Base-by-base conservation (phyloP, 2,329 filamentous ascomycete genomes). In the Ceratocystis colombiana region DNA sequence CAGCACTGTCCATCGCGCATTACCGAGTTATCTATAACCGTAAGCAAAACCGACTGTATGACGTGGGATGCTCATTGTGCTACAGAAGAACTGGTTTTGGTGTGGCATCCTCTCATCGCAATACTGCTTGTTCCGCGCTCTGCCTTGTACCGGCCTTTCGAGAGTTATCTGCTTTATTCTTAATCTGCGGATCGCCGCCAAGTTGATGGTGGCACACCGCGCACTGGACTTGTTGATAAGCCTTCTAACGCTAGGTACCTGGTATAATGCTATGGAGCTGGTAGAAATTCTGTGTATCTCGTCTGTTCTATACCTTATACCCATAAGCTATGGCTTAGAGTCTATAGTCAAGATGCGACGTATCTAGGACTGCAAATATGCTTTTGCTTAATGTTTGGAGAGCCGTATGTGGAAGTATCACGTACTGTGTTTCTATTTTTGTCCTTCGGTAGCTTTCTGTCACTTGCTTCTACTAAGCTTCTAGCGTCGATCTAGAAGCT, bases 1-100 rank as follows among this genome's bases (percentile, higher is more conserved):
- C 12, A 57, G 53, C 53, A 57, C 53, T 57, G 53, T 20, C 53
- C 53, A 57, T 57, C 53, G 53, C 28, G 53, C 53, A 57, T 57
- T 33, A 2, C 55, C 55, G 55, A 59, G 25, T 8, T 33, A n/a
- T 1, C 55, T 37, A 10, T n/a, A 33, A 8, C 3, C 17, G 7
- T 2, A n/a, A 37, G 15, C 7, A 15, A 7, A n/a, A 8, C 48
- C 3, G 7, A 15, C 20, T 50, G n/a, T 33, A 6, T 33, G 30
- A 7, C 6, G 30, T 22, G 46, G n/a, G n/a, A 22, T n/a, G 20
- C 3, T 22, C 46, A 2, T 5, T 41, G 37, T 41, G 10, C 37
- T 41, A 41, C 10, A 41, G 12, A 12, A 41, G 37, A 41, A 17
- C 37, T 3, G 1, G 8, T 41, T 3, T 12, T 41, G 10, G 37